These are phyloP conservation scores for Chytriomyces hyalinus DNA, from an alignment of 192 early-diverging fungal species.

Conservation along the genomic window DNA sequence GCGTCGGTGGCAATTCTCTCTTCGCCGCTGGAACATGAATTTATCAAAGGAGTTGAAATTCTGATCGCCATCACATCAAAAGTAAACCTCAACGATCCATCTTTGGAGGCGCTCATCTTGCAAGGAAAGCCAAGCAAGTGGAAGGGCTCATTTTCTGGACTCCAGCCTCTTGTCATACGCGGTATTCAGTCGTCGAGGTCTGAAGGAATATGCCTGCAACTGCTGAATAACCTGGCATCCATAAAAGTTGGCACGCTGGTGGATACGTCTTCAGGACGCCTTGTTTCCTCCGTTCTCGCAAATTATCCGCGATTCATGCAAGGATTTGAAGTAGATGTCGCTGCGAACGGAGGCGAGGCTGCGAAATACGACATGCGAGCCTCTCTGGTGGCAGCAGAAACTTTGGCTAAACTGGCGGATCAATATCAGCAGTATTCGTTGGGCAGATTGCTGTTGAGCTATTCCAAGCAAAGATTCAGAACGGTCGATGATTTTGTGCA, in stretches of 20 bases:
- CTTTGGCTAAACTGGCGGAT: constrained; percentile 58
- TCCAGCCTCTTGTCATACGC: constrained; percentile 74
- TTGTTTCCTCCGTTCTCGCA: constrained; percentile 72
- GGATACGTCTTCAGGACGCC: constrained; percentile 59
- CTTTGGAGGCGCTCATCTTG: constrained; percentile 55
- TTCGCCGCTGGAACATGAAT: constrained; percentile 79
- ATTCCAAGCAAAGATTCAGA: constrained; percentile 68
- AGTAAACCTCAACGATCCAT: constrained; percentile 58
- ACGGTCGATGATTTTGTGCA: constrained; percentile 76
- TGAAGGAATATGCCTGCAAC: constrained; percentile 58
- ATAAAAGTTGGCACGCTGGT: constrained; percentile 65
- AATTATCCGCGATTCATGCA: constrained; percentile 72
- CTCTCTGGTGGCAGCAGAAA: constrained; percentile 57
- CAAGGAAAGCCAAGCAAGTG: constrained; percentile 75
- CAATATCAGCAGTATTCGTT: constrained; percentile 55
- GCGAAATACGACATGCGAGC: constrained; percentile 52
- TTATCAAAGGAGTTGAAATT: constrained; percentile 69
- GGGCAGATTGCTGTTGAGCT: constrained; percentile 60
- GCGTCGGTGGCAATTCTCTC: constrained; percentile 72
- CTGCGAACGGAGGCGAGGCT: constrained; percentile 28
- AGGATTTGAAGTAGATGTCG: constrained; percentile 55
- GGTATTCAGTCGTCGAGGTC: constrained; percentile 67
- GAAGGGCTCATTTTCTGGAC: constrained; percentile 71
- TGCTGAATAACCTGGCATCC: constrained; percentile 64
- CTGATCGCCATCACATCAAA: constrained; percentile 67